A percentile compares a stretch with the other conserved stretches of the same genome.
These are phyloP conservation scores for Solanum sejunctum DNA, from an alignment of 257 asterid species.

Conservation along the genomic window DNA sequence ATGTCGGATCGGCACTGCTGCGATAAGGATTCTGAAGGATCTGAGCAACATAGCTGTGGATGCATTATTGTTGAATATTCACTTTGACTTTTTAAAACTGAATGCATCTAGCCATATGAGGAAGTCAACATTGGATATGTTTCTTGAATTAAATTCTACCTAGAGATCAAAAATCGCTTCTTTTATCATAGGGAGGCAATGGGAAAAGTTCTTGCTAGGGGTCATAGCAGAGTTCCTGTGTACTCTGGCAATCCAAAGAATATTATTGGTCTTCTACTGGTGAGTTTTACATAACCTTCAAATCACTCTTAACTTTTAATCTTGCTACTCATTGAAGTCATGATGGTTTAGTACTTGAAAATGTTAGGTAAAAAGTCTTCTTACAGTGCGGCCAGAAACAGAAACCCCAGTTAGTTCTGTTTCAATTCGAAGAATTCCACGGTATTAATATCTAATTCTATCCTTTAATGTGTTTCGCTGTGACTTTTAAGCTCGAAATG, in stretches of 20 bases:
- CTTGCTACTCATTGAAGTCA: background rate
- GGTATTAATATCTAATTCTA: constrained; percentile 27
- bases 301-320: background rate
- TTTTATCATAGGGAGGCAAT: constrained; percentile 65
- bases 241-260: constrained; percentile 65
- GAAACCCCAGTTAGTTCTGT: constrained; percentile 85
- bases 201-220: constrained; percentile 82
- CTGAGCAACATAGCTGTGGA: background rate
- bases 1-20: background rate
- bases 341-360: background rate
- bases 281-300: constrained; percentile 8
- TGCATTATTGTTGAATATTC: background rate
- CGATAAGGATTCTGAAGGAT: background rate
- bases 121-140: background rate
- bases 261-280: constrained; percentile 78
- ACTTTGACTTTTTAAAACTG: background rate
- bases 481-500: background rate
- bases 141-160: background rate
- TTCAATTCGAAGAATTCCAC: constrained; percentile 81
- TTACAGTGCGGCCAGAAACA: constrained; percentile 78
- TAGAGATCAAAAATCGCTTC: background rate
- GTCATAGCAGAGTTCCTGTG: constrained; percentile 95
- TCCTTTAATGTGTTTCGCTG: background rate
- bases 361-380: constrained; percentile 75
- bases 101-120: background rate